These are phyloP conservation scores for Phytopythium cucurbitacearum DNA, from an alignment of 352 stramenopile genomes.

Conservation along the genomic window DNA sequence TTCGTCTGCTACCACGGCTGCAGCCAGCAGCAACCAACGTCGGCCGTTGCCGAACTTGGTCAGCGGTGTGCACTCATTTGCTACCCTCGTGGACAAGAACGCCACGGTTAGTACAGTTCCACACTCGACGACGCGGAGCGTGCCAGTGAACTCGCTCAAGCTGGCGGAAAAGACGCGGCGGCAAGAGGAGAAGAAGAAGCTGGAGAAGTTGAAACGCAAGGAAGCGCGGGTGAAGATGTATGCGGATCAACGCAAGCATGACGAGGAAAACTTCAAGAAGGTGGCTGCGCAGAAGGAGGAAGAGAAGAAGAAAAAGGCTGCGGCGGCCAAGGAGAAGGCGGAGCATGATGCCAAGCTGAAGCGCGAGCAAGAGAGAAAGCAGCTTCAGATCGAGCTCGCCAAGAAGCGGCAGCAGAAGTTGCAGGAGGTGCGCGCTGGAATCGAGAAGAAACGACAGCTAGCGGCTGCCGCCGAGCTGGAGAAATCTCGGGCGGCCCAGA, in stretches of 20 bases:
- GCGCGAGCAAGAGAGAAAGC: conserved; percentile 63
- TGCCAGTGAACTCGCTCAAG: conserved; percentile 66
- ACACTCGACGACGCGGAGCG: conserved; percentile 28
- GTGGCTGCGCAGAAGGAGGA: conserved; percentile 68
- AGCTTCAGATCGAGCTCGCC: conserved; percentile 55
- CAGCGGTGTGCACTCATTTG: conserved; percentile 71
- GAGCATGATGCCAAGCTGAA: conserved; percentile 52
- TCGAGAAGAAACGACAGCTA: conserved; percentile 67
- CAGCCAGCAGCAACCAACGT: background rate
- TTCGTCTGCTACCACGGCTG: background rate
- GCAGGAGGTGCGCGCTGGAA: conserved; percentile 58
- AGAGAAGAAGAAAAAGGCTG: conserved; percentile 52
- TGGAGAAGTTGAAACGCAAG: conserved; percentile 60
- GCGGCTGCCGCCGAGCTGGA: conserved; percentile 34
- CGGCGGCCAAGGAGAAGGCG: conserved; percentile 51
- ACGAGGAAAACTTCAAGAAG: conserved; percentile 55
- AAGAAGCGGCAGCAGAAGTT: conserved; percentile 58
- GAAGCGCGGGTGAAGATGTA: conserved; percentile 64
- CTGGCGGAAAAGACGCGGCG: conserved; percentile 59
- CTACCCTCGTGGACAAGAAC: conserved; percentile 60
- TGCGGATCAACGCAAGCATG: conserved; percentile 55
- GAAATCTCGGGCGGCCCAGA: background rate
- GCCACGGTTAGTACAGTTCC: conserved; percentile 12
- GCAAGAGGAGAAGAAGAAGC: conserved; percentile 60
- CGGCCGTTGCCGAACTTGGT: conserved; percentile 45